Conservation (phyloP, 192 early-diverging fungal genomes). For the Geranomyces michiganensis region DNA sequence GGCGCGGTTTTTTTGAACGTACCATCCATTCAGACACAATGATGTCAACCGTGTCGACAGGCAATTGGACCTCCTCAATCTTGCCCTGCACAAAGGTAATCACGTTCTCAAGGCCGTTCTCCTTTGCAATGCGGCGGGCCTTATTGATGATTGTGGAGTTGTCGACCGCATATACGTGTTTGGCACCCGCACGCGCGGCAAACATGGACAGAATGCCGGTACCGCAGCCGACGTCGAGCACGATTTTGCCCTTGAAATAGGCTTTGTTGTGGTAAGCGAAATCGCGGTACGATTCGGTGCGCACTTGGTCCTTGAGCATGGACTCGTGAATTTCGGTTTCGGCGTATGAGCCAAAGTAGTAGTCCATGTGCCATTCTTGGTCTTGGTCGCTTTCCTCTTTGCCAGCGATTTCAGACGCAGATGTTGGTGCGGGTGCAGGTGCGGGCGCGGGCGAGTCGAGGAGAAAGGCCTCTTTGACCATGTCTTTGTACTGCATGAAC, state of each 20-base stretch:
- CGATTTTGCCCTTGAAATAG: conserved; percentile 82
- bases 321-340: conserved; percentile 71
- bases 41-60: conserved; percentile 77
- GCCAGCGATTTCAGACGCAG: background rate
- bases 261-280: conserved; percentile 84
- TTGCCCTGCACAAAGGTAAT: conserved; percentile 70
- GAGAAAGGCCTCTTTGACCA: conserved; percentile 50
- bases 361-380: conserved; percentile 51
- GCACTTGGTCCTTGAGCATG: conserved; percentile 84
- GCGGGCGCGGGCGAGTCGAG: conserved; percentile 25
- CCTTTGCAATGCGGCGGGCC: conserved; percentile 71
- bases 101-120: conserved; percentile 68
- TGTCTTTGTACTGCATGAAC: conserved; percentile 49
- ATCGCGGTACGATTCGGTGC: conserved; percentile 80
- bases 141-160: conserved; percentile 86
- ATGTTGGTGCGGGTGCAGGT: background rate
- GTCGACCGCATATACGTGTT: conserved; percentile 74
- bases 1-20: background rate
- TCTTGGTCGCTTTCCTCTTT: conserved; percentile 14
- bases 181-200: conserved; percentile 84
- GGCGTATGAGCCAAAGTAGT: conserved; percentile 66
- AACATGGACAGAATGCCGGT: conserved; percentile 94
- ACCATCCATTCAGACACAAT: conserved; percentile 93
- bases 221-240: conserved; percentile 88
- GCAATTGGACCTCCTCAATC: conserved; percentile 78